phyloP scores from a whole-genome alignment of 192 early-diverging fungal genomes.

The Phycomyces blakesleeanus region DNA sequence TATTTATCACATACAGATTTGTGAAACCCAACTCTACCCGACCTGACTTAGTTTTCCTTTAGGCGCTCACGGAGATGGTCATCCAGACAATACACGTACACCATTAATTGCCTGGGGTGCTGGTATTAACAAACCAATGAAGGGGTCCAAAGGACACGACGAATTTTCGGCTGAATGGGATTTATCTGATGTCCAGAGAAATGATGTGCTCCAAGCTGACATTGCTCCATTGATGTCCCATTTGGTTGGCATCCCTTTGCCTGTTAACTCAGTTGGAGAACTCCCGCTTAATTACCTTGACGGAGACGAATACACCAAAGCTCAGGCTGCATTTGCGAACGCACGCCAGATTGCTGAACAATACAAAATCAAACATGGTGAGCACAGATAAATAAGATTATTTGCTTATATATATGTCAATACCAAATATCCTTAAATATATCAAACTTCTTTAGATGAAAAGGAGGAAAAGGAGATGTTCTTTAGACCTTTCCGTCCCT shows the following conservation, averaged over 20 bases:
- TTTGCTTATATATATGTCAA: too few species aligned
- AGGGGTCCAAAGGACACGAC: slow-evolving; percentile 65
- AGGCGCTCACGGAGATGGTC: slow-evolving; percentile 92
- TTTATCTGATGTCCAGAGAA: slow-evolving; percentile 56
- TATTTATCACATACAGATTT: not conserved
- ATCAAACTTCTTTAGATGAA: slow-evolving; percentile 40
- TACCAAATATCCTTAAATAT: too few species aligned
- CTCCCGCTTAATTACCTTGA: slow-evolving; percentile 80
- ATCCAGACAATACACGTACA: slow-evolving; percentile 92
- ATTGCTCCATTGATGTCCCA: slow-evolving; percentile 94
- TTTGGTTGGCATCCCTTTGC: slow-evolving; percentile 81
- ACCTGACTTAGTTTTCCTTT: not conserved
- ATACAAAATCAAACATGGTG: slow-evolving; percentile 77
- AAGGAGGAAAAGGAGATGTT: slow-evolving; percentile 76
- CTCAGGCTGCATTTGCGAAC: slow-evolving; percentile 74
- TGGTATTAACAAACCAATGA: slow-evolving; percentile 68
- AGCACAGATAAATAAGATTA: slow-evolving; percentile 11
- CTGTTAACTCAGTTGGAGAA: slow-evolving; percentile 92
- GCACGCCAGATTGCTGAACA: slow-evolving; percentile 83
- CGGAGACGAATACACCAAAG: slow-evolving; percentile 66
- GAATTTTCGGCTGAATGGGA: slow-evolving; percentile 71
- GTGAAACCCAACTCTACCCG: not conserved
- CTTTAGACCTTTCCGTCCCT: slow-evolving; percentile 71
- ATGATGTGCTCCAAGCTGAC: slow-evolving; percentile 92
- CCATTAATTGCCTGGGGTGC: slow-evolving; percentile 95